Evolutionary conservation across 2,329 filamentous ascomycete genomes (phyloP).

Genomic region (Botrytis galanthina): DNA sequence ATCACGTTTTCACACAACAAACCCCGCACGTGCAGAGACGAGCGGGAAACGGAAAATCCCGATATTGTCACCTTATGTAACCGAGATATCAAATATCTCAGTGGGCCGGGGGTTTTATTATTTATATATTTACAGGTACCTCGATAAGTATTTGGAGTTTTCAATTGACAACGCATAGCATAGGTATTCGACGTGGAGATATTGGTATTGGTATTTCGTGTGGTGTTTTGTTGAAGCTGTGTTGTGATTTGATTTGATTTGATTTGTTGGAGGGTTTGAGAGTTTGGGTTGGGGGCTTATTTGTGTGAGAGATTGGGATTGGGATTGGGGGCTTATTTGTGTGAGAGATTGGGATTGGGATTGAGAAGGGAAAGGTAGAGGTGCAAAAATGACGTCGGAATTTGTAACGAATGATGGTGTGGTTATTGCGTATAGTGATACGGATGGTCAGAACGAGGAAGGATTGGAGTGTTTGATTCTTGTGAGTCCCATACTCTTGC

Average conservation of each 20-base stretch:
- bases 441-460: constrained; percentile 19
- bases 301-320: too few relatives aligned
- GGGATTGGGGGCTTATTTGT: not conserved
- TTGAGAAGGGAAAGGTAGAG: not conserved
- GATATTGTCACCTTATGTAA: too few relatives aligned
- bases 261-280: not conserved
- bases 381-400: not conserved
- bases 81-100: too few relatives aligned
- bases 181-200: not conserved
- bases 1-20: not conserved
- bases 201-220: not conserved
- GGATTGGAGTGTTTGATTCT: constrained; percentile 29
- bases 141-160: too few relatives aligned
- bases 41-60: too few relatives aligned
- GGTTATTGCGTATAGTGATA: constrained; percentile 32
- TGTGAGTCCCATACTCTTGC: constrained; percentile 21
- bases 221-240: not conserved
- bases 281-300: not conserved
- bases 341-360: too few relatives aligned
- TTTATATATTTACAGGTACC: too few relatives aligned
- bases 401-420: constrained; percentile 30
- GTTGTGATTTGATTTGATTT: not conserved
- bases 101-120: too few relatives aligned
- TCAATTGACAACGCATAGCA: not conserved
- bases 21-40: not conserved